Evolutionary conservation across 495 filamentous ascomycete species (phyloP), one percentile per base, ranked within the genome.

Genomic region (Talaromyces wortmannii): DNA sequence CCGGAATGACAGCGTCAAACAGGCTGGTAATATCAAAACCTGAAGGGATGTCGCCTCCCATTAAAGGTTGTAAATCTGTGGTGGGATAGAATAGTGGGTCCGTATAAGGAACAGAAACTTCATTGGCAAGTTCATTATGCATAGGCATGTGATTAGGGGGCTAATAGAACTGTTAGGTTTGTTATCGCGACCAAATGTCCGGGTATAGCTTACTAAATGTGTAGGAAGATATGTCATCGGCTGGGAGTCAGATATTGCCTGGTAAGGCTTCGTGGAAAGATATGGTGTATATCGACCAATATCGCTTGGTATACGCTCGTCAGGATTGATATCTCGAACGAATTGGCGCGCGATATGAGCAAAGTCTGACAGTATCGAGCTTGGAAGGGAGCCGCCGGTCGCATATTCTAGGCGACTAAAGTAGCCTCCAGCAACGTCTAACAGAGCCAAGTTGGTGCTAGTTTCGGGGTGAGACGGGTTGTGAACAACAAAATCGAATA

Each of bases 401-500:
- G 62, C 64, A 48, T 64, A 61, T 31, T 70, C 67, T 8, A 67
- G 52, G n/a, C 64, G 53, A 43, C 61, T 64, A 31, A 72, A 72
- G 50, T 69, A 64, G 0, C 66, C 67, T 3, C 59, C 68, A 6
- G 45, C 61, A 18, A 70, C 61, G 31, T 67, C 68, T 3, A 73
- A 55, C 16, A 70, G 59, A 17, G 58, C 52, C 3, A 73, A 50
- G 45, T 73, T 73, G 4, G 58, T 59, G 36, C 48, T 59, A 2
- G 69, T 72, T 40, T 70, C 69, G n/a, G 66, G 53, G 50, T 72
- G 67, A 23, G 44, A 47, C 15, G 70, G 70, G 43, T 73, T 71
- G 50, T 71, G 68, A n/a, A 73, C 59, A 5, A 73, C 64, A 32
- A 72, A 61, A 23, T 73, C 70, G 43, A 73, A 73, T n/a, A 73